Conservation (phyloP, 2,329 filamentous ascomycete species). For the Cladosporium sp. region DNA sequence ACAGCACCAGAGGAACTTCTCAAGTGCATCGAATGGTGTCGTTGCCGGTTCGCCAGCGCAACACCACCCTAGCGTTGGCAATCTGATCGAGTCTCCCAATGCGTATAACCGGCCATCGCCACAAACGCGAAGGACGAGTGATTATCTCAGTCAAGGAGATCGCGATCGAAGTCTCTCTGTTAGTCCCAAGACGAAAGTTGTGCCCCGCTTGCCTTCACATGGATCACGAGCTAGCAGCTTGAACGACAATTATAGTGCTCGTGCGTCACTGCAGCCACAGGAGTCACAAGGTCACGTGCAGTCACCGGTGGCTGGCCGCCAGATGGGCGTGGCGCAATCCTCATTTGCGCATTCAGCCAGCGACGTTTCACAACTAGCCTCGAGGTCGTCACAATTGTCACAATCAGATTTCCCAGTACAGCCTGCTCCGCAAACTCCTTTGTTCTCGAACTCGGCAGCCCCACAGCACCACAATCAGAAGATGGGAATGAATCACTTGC, state of each 20-base stretch:
- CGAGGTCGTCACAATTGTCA: constrained; percentile 21
- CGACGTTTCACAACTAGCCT: constrained; percentile 28
- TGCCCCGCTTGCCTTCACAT: constrained; percentile 33
- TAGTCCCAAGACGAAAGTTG: constrained; percentile 68
- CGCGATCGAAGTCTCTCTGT: constrained; percentile 73
- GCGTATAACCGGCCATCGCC: constrained; percentile 31
- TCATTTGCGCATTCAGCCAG: constrained; percentile 25
- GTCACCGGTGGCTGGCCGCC: constrained; percentile 22
- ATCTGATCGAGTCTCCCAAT: constrained; percentile 44
- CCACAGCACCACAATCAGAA: constrained; percentile 33
- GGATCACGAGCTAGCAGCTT: constrained; percentile 38
- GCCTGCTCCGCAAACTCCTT: constrained; percentile 20
- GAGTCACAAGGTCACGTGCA: constrained; percentile 32
- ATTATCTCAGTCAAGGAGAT: constrained; percentile 58
- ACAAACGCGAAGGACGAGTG: constrained; percentile 31
- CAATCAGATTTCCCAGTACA: constrained; percentile 9
- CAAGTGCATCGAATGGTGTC: constrained; percentile 36
- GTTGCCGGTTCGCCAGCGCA: constrained; percentile 35
- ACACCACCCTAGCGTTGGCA: constrained; percentile 39
- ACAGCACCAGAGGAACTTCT: constrained; percentile 37
- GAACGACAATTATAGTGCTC: constrained; percentile 33
- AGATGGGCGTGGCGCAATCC: constrained; percentile 23
- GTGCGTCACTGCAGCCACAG: constrained; percentile 30
- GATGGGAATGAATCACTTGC: constrained; percentile 36
- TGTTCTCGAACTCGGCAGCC: constrained; percentile 16